Percentiles rank a stretch among this genome's conserved stretches.
phyloP scores from a whole-genome alignment of 2,329 filamentous ascomycete genomes.

The Neofusicoccum sp. region DNA sequence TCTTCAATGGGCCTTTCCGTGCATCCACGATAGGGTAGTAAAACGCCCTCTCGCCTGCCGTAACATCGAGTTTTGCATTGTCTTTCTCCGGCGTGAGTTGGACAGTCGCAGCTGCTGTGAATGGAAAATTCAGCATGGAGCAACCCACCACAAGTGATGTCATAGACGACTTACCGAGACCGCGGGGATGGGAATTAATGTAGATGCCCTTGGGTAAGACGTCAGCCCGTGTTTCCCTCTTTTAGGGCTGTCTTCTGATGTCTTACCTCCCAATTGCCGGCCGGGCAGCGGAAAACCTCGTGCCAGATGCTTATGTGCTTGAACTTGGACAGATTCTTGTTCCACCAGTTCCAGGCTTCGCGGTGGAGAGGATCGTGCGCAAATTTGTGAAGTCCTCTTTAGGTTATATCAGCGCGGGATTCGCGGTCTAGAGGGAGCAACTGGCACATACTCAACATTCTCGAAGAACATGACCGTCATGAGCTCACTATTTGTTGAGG shows the following conservation, averaged over 20 bases:
- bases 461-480: slow-evolving; percentile 53
- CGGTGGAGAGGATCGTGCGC: slow-evolving; percentile 52
- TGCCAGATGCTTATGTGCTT: slow-evolving; percentile 54
- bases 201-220: slow-evolving; percentile 1
- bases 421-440: neutral
- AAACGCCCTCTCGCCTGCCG: slow-evolving; percentile 25
- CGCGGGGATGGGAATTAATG: slow-evolving; percentile 15
- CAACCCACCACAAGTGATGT: too few species aligned
- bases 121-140: neutral
- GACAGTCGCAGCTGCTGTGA: slow-evolving; percentile 23
- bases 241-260: slow-evolving; percentile 24
- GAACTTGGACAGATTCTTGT: slow-evolving; percentile 31
- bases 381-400: slow-evolving; percentile 48
- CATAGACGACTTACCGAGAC: slow-evolving; percentile 1
- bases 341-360: slow-evolving; percentile 52
- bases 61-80: neutral
- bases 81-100: slow-evolving; percentile 22
- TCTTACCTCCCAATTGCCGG: slow-evolving; percentile 46
- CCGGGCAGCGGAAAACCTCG: slow-evolving; percentile 51
- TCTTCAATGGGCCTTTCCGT: slow-evolving; percentile 32
- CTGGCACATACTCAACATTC: slow-evolving; percentile 34
- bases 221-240: neutral
- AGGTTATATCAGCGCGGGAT: neutral
- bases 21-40: slow-evolving; percentile 35
- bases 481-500: slow-evolving; percentile 40